A percentile compares a stretch with the other conserved stretches of the same genome.
phyloP scores from a whole-genome alignment of 192 early-diverging fungal species.

The Podila verticillata region DNA sequence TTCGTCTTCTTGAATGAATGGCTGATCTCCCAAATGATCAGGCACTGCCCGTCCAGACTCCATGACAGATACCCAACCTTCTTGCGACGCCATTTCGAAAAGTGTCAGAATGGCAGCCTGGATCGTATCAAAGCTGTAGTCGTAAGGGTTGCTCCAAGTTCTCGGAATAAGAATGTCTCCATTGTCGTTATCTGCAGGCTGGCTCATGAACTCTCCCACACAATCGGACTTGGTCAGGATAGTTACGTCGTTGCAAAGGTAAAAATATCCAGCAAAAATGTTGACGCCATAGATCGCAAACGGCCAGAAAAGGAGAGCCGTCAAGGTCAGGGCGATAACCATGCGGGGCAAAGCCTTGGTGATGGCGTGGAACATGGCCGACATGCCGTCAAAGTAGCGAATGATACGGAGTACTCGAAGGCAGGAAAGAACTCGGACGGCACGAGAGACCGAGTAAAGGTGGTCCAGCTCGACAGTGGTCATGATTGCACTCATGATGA shows the following conservation, averaged over 20 bases:
- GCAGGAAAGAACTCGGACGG: slow-evolving; percentile 62
- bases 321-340: slow-evolving; percentile 58
- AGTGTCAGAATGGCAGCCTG: slow-evolving; percentile 59
- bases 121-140: slow-evolving; percentile 67
- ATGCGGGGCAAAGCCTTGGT: slow-evolving; percentile 62
- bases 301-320: slow-evolving; percentile 61
- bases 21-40: slow-evolving; percentile 51
- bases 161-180: slow-evolving; percentile 54
- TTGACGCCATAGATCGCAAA: slow-evolving; percentile 67
- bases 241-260: slow-evolving; percentile 51
- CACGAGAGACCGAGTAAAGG: slow-evolving; percentile 52
- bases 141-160: slow-evolving; percentile 67
- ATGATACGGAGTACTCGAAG: slow-evolving; percentile 63
- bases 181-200: slow-evolving; percentile 22
- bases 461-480: slow-evolving; percentile 53
- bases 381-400: slow-evolving; percentile 55
- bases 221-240: slow-evolving; percentile 36
- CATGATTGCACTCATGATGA: slow-evolving; percentile 59
- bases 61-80: slow-evolving; percentile 67
- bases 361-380: slow-evolving; percentile 63
- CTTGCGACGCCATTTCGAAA: slow-evolving; percentile 65
- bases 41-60: slow-evolving; percentile 45
- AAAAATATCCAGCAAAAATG: slow-evolving; percentile 65
- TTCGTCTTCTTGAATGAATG: slow-evolving; percentile 43
- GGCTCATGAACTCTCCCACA: slow-evolving; percentile 51